These are phyloP conservation scores for Coniferiporia sulphurascens DNA, from an alignment of 1,284 basidiomycete genomes.

Conservation along the genomic window DNA sequence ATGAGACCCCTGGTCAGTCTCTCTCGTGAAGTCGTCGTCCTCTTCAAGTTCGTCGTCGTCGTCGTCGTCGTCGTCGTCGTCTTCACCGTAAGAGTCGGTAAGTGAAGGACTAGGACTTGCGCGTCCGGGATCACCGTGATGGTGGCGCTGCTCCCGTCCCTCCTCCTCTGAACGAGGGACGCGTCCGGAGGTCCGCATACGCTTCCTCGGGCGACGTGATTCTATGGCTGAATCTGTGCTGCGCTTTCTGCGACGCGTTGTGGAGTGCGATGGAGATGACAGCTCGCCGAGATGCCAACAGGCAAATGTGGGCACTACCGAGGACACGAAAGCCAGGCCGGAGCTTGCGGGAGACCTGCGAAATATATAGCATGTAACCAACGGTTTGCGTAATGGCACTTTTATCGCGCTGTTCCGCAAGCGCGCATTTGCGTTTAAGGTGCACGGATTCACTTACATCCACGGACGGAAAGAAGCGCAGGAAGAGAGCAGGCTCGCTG, in stretches of 20 bases:
- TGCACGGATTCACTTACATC: conserved; percentile 1
- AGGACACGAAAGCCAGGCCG: neutral
- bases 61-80: conserved; percentile 1
- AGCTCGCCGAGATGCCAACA: conserved; percentile 2
- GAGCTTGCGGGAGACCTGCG: neutral
- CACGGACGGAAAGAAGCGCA: conserved; percentile 9
- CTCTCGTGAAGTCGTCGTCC: neutral
- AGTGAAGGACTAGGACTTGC: conserved; percentile 12
- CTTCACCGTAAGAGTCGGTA: neutral
- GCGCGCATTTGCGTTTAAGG: neutral
- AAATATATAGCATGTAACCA: conserved; percentile 9
- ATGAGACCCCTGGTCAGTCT: neutral
- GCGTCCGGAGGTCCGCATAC: conserved; percentile 13
- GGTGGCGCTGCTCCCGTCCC: neutral
- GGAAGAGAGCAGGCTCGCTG: neutral
- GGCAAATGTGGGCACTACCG: conserved; percentile 1
- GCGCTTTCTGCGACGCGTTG: conserved; percentile 13
- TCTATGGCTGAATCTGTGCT: conserved; percentile 11
- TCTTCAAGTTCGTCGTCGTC: conserved; percentile 7
- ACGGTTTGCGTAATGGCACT: conserved; percentile 6
- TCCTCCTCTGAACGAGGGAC: conserved; percentile 1
- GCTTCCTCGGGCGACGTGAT: conserved; percentile 7
- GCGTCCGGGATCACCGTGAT: neutral
- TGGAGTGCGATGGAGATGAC: conserved; percentile 8
- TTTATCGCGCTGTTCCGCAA: conserved; percentile 8